A percentile compares a stretch with the other conserved stretches of the same genome.
These are phyloP conservation scores for Apiotrichum sp. DNA, from an alignment of 1,284 basidiomycete genomes.

Conservation along the genomic window DNA sequence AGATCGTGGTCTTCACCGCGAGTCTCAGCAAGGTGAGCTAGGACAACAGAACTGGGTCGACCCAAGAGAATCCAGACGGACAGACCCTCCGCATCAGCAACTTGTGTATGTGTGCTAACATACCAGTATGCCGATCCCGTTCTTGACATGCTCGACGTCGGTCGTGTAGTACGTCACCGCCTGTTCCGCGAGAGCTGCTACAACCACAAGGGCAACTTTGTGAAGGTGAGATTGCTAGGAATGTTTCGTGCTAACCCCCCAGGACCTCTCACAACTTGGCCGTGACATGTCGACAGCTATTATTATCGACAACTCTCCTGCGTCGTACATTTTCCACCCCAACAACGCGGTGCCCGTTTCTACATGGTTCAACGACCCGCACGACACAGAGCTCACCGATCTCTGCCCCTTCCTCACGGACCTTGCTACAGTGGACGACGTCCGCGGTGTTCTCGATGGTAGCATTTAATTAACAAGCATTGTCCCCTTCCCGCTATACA, in stretches of 20 bases:
- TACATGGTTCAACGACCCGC: slow-evolving; percentile 98
- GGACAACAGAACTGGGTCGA: no score
- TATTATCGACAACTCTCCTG: slow-evolving; percentile 97
- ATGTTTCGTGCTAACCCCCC: slow-evolving; percentile 2
- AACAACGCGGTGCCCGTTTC: slow-evolving; percentile 97
- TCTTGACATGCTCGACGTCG: slow-evolving; percentile 88
- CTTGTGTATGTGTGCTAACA: slow-evolving; percentile 50
- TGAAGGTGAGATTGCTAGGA: slow-evolving; percentile 63
- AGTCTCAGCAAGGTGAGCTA: slow-evolving; percentile 69
- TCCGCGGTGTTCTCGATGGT: slow-evolving; percentile 79
- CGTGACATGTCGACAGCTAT: slow-evolving; percentile 88
- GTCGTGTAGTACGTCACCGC: slow-evolving; percentile 88
- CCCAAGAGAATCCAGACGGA: no score
- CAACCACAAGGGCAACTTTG: slow-evolving; percentile 98
- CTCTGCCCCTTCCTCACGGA: slow-evolving; percentile 89
- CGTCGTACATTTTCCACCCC: slow-evolving; percentile 98
- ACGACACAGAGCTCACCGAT: slow-evolving; percentile 94
- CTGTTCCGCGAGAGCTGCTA: slow-evolving; percentile 98
- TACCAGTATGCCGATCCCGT: slow-evolving; percentile 89
- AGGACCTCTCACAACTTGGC: slow-evolving; percentile 96
- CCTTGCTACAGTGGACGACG: slow-evolving; percentile 76
- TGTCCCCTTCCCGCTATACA: not conserved
- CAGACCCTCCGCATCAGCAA: not conserved
- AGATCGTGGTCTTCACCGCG: slow-evolving; percentile 97
- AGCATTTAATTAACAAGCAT: slow-evolving; percentile 20